Conservation (phyloP, 106 monocot genomes). For the Acorus calamus region DNA sequence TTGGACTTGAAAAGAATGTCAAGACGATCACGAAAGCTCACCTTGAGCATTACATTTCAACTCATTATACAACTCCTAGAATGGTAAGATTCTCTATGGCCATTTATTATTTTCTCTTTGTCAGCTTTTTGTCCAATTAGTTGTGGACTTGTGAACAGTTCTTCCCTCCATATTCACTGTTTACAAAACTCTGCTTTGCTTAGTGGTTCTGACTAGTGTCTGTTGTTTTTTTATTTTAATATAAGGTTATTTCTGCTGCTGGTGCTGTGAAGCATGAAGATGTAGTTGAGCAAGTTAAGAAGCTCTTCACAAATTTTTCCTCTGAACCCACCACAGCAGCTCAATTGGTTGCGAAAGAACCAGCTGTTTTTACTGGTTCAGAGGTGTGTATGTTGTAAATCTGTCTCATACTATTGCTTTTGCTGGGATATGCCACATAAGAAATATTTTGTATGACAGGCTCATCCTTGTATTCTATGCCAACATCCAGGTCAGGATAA, state of each 20-base stretch:
- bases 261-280: slow-evolving; percentile 88
- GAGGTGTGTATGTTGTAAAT: not conserved
- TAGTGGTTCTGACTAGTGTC: not conserved
- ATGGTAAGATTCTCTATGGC: slow-evolving; percentile 37
- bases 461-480: not conserved
- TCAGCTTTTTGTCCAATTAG: not conserved
- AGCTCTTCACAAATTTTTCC: slow-evolving; percentile 72
- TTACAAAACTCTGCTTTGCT: too few relatives aligned
- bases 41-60: slow-evolving; percentile 74
- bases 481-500: not conserved
- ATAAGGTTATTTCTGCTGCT: slow-evolving; percentile 86
- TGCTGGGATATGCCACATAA: not conserved
- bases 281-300: slow-evolving; percentile 69
- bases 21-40: slow-evolving; percentile 73
- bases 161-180: too few relatives aligned
- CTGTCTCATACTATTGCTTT: not conserved
- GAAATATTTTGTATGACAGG: not conserved
- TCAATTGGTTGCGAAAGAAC: slow-evolving; percentile 10
- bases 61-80: slow-evolving; percentile 86
- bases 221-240: not conserved
- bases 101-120: not conserved
- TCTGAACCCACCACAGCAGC: slow-evolving; percentile 55
- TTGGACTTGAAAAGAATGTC: slow-evolving; percentile 73
- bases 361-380: slow-evolving; percentile 1
- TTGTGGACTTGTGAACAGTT: not conserved